Evolutionary conservation across 2,329 filamentous ascomycete species (phyloP), one percentile per base, ranked within the genome.

Genomic region (Cryphonectria japonica): DNA sequence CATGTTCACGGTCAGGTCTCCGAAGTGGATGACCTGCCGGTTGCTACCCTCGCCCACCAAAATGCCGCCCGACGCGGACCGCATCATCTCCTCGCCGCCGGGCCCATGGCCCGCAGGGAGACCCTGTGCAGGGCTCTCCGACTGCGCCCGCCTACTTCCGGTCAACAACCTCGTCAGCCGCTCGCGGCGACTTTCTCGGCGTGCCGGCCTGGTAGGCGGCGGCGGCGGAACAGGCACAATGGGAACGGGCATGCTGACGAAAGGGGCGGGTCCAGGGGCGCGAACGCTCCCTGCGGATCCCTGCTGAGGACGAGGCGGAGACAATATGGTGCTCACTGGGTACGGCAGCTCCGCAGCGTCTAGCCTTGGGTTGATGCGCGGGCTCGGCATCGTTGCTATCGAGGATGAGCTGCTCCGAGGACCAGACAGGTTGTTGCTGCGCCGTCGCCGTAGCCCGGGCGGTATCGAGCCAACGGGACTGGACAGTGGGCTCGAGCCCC

Each of bases 301-400:
- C 11, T 43, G 54, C 29, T 46, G 54, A 8, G 37, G 67, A 11
- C 66, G 66, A 0, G 43, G 67, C 57, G 69, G 43, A 67, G 68
- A 69, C 61, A 67, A 39, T 50, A 69, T 43, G 57, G 70, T 29
- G 64, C 66, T 29, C 4, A 43, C 41, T 16, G n/a, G 57, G 68
- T 57, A 22, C 50, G 67, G 46, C 19, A 66, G 39, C 43, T 70
- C 70, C 19, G 29, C 52, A 46, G 13, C 62, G 34, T 69, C 46
- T 41, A 54, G 54, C 16, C 70, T 64, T 5, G 65, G 68, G 32
- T 71, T 72, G 1, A 81, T 75, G 3, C 78, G 77, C 0, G 83
- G 83, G 11, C 82, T 84, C 0, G 83, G 83, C 71, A 84, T 83
- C 1, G 83, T 84, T 71, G 84, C 81, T 9, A 83, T 80, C n/a